Conservation (phyloP, 1,284 basidiomycete genomes). For the Wallemia ichthyophaga region DNA sequence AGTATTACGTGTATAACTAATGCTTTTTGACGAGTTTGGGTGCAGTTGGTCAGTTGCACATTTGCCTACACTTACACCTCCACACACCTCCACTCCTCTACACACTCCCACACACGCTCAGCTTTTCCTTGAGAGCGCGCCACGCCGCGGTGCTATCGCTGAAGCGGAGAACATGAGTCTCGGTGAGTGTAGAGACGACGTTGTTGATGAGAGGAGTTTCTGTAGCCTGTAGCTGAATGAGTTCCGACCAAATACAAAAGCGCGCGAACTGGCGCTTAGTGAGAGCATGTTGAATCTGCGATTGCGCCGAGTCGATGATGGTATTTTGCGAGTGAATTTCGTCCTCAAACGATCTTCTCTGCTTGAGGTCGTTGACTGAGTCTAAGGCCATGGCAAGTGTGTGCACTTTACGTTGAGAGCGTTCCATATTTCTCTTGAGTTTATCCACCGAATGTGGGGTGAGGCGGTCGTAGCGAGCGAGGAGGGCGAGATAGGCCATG, state of each 20-base stretch:
- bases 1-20: not conserved
- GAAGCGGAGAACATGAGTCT: not conserved
- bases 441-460: slow-evolving; percentile 58
- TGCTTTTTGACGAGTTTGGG: too few species aligned
- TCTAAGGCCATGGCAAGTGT: slow-evolving; percentile 15
- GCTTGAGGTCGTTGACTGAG: not conserved
- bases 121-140: not conserved
- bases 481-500: slow-evolving; percentile 49
- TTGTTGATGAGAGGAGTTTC: not conserved
- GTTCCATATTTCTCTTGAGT: slow-evolving; percentile 51
- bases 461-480: slow-evolving; percentile 47
- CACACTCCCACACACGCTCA: too few species aligned
- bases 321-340: slow-evolving; percentile 27
- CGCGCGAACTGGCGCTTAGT: not conserved
- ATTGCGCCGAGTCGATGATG: slow-evolving; percentile 28
- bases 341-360: slow-evolving; percentile 25
- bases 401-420: slow-evolving; percentile 40
- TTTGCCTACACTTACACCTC: too few species aligned
- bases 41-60: too few species aligned
- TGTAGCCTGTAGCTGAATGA: not conserved
- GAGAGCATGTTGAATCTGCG: slow-evolving; percentile 13
- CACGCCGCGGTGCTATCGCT: not conserved
- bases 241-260: not conserved
- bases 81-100: too few species aligned
- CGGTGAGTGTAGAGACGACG: not conserved